Conservation (phyloP, 495 filamentous ascomycete species). For the Trichoderma orchidacearum region DNA sequence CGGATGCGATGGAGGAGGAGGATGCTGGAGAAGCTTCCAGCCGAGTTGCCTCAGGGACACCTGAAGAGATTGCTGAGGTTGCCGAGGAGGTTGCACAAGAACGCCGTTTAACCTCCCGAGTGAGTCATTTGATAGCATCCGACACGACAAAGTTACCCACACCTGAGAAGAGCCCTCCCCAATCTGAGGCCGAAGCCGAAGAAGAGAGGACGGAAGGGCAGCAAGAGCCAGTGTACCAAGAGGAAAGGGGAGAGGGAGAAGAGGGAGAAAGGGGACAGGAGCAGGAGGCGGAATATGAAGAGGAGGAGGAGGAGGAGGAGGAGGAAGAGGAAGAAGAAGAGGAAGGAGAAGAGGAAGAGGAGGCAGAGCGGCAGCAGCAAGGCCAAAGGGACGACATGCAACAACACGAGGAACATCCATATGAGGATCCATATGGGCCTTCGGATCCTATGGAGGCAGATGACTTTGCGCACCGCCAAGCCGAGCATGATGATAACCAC, state of each 20-base stretch:
- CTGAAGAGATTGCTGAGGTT: background rate
- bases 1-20: background rate
- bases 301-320: background rate
- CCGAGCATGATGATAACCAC: conserved; percentile 1
- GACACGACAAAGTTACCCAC: background rate
- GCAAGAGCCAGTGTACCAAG: background rate
- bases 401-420: background rate
- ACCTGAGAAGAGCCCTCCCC: background rate
- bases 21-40: background rate
- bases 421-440: background rate
- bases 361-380: background rate
- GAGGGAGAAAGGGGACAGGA: background rate
- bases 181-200: background rate
- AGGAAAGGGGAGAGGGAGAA: background rate
- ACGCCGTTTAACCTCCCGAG: background rate
- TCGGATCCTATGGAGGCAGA: background rate
- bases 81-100: background rate
- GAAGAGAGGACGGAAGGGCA: background rate
- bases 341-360: background rate
- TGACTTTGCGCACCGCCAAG: background rate
- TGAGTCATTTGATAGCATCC: background rate
- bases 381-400: background rate
- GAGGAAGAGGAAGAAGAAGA: background rate
- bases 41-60: too few species aligned
- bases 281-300: background rate